These are phyloP conservation scores for Leccinum subgranulosum DNA, from an alignment of 768 basidiomycete species.

Conservation along the genomic window DNA sequence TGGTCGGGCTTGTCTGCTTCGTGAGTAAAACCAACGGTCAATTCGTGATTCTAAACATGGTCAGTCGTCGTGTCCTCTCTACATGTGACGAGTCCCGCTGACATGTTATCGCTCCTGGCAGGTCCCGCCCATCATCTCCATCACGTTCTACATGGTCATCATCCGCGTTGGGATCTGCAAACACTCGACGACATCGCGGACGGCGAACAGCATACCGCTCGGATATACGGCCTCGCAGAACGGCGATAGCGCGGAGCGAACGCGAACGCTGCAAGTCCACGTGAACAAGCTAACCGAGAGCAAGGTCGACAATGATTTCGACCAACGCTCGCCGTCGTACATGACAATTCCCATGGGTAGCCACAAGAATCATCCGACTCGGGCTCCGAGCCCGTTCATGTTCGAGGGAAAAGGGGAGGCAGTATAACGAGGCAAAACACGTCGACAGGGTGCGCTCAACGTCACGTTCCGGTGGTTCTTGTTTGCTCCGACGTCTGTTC, in stretches of 20 bases:
- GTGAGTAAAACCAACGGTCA: neutral
- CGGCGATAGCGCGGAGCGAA: neutral
- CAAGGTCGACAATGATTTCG: neutral
- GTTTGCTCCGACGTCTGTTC: neutral
- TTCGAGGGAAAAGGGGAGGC: neutral
- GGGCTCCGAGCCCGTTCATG: neutral
- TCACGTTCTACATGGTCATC: slow-evolving; percentile 20
- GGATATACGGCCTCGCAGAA: too few species aligned
- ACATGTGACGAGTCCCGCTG: neutral
- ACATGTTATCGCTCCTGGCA: neutral
- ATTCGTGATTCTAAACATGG: slow-evolving; percentile 6
- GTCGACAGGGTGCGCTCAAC: neutral
- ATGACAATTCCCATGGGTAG: neutral
- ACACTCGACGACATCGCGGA: neutral
- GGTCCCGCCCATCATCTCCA: slow-evolving; percentile 12
- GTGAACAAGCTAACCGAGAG: neutral
- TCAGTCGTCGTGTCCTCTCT: neutral
- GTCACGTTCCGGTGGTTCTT: neutral
- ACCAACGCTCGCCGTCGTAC: neutral
- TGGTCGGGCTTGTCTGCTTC: neutral
- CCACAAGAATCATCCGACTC: neutral
- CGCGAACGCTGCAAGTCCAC: neutral
- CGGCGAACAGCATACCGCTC: neutral
- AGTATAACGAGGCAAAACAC: neutral
- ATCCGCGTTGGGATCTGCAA: slow-evolving; percentile 6